phyloP scores from a whole-genome alignment of 2,329 filamentous ascomycete species.

The Penicillium crustosum region DNA sequence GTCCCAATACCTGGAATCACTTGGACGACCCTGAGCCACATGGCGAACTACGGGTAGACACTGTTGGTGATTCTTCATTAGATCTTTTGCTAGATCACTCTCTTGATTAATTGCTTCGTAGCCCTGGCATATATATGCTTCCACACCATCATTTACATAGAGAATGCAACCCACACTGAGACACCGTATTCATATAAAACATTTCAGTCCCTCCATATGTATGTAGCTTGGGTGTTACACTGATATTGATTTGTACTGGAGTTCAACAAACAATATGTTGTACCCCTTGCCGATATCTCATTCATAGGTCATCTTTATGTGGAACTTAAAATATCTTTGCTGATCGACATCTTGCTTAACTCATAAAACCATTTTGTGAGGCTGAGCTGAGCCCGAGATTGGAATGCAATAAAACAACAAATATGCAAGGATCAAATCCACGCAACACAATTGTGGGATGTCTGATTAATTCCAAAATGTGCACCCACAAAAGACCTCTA shows the following conservation, averaged over 20 bases:
- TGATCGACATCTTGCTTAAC: background rate
- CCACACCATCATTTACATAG: too few relatives aligned
- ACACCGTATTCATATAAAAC: too few relatives aligned
- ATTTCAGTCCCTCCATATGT: too few relatives aligned
- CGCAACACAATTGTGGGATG: background rate
- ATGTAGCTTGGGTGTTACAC: background rate
- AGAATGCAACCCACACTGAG: too few relatives aligned
- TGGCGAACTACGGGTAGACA: too few relatives aligned
- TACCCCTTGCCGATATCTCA: background rate
- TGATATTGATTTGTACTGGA: background rate
- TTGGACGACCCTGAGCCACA: too few relatives aligned
- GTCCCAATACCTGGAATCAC: too few relatives aligned
- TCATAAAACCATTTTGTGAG: background rate
- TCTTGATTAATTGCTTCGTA: too few relatives aligned
- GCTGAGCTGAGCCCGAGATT: background rate
- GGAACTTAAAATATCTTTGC: background rate
- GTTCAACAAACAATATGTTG: background rate
- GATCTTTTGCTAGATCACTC: too few relatives aligned
- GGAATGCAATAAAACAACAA: background rate
- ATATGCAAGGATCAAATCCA: background rate
- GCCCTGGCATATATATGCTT: too few relatives aligned
- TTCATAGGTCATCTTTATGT: background rate
- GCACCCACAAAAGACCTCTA: background rate
- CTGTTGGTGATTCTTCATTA: too few relatives aligned
- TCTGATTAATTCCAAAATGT: background rate